phyloP scores from a whole-genome alignment of 345 rosid genomes.

The Brassica napus region DNA sequence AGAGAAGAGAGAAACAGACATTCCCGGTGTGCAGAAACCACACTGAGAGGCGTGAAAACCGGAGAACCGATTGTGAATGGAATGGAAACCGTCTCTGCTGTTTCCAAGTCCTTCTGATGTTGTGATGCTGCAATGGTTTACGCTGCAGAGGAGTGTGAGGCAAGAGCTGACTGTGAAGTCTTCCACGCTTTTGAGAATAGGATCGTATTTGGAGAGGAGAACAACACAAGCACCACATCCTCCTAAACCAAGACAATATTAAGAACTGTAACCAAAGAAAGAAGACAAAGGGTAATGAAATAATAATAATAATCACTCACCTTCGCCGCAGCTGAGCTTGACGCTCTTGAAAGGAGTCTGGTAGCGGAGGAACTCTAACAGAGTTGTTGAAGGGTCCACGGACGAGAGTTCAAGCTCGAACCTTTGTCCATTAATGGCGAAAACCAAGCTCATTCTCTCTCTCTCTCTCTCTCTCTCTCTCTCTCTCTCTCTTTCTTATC shows the following conservation, averaged over 20 bases:
- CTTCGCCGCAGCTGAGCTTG: constrained; percentile 91
- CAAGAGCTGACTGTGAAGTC: constrained; percentile 74
- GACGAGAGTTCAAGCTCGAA: constrained; percentile 65
- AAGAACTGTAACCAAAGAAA: background rate
- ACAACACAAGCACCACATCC: constrained; percentile 96
- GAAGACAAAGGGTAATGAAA: background rate
- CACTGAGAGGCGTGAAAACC: constrained; percentile 95
- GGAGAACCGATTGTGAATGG: constrained; percentile 69
- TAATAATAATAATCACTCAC: constrained; percentile 28
- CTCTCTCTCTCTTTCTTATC: background rate
- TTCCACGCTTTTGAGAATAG: constrained; percentile 52
- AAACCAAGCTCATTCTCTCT: constrained; percentile 47
- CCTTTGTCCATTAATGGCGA: constrained; percentile 76
- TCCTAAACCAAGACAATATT: constrained; percentile 45
- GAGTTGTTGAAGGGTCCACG: constrained; percentile 68
- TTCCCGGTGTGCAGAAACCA: constrained; percentile 95
- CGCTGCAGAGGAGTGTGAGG: constrained; percentile 78
- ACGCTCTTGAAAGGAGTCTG: constrained; percentile 72
- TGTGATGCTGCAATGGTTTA: constrained; percentile 69
- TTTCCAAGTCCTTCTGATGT: constrained; percentile 89
- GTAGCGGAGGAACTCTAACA: constrained; percentile 75
- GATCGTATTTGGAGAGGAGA: constrained; percentile 68
- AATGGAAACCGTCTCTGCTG: constrained; percentile 81
- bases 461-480: too few relatives aligned
- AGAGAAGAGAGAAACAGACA: constrained; percentile 72